Conservation (phyloP, 371 early-diverging fungal species). For the Enterospora canceri region DNA sequence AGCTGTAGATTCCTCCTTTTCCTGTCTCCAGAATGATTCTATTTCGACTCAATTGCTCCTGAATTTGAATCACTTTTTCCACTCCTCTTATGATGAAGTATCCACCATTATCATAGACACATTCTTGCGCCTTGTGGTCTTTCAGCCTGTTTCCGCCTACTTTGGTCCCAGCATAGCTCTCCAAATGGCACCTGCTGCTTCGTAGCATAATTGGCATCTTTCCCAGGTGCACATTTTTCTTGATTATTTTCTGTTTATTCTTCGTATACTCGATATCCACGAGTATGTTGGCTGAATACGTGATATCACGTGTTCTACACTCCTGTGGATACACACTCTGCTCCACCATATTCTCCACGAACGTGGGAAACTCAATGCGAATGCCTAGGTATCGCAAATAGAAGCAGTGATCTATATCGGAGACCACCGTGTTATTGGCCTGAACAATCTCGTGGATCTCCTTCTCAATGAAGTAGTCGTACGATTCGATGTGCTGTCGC, state of each 20-base stretch:
- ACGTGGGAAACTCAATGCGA: constrained; percentile 51
- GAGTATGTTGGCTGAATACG: constrained; percentile 80
- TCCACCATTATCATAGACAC: constrained; percentile 94
- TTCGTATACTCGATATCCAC: constrained; percentile 92
- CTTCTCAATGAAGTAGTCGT: constrained; percentile 88
- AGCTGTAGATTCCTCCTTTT: constrained; percentile 68
- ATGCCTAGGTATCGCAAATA: constrained; percentile 65
- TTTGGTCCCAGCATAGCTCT: neutral
- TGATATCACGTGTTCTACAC: constrained; percentile 90
- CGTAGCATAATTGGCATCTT: constrained; percentile 96
- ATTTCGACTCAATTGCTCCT: constrained; percentile 99
- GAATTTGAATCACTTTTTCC: constrained; percentile 95
- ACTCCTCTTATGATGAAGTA: constrained; percentile 95
- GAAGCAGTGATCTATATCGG: constrained; percentile 91
- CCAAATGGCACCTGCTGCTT: constrained; percentile 66
- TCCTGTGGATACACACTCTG: constrained; percentile 76
- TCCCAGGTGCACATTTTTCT: constrained; percentile 76
- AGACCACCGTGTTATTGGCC: constrained; percentile 81
- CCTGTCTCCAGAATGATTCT: constrained; percentile 93
- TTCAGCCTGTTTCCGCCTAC: constrained; percentile 61
- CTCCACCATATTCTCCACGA: constrained; percentile 60
- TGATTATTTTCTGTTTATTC: constrained; percentile 69
- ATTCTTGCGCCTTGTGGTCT: constrained; percentile 78
- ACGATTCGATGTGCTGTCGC: constrained; percentile 97
- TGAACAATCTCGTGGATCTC: constrained; percentile 82